Conservation (phyloP, 2,329 filamentous ascomycete genomes). For the Pseudogymnoascus sp. region DNA sequence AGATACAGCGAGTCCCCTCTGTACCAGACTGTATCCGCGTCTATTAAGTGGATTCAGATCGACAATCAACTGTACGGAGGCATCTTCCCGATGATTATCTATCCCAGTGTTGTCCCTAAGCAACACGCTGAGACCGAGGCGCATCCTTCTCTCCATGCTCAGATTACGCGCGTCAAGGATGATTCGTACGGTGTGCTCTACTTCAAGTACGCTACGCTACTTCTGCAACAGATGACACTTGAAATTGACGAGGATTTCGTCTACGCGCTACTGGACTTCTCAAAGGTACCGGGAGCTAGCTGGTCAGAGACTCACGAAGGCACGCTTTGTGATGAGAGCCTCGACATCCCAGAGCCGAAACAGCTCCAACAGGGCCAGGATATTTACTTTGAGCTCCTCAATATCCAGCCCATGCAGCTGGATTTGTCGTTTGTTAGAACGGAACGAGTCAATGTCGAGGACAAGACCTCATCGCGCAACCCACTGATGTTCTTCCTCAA, state of each 20-base stretch:
- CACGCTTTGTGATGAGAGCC: constrained; percentile 76
- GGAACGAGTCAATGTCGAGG: constrained; percentile 91
- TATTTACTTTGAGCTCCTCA: constrained; percentile 95
- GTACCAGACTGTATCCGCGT: constrained; percentile 84
- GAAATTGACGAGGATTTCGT: constrained; percentile 98
- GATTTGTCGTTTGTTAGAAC: constrained; percentile 96
- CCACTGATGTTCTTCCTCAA: constrained; percentile 99
- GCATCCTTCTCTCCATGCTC: constrained; percentile 87
- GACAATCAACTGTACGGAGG: constrained; percentile 98
- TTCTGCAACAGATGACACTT: constrained; percentile 96
- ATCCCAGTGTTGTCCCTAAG: constrained; percentile 96
- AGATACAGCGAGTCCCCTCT: constrained; percentile 89
- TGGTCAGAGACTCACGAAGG: constrained; percentile 75
- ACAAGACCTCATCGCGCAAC: constrained; percentile 83
- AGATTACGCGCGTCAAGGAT: constrained; percentile 91
- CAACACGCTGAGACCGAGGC: constrained; percentile 93
- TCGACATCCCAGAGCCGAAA: constrained; percentile 88
- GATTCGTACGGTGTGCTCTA: constrained; percentile 97
- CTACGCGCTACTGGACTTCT: constrained; percentile 89
- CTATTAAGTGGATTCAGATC: constrained; percentile 97
- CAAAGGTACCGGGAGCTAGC: constrained; percentile 81
- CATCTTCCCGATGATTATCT: constrained; percentile 94
- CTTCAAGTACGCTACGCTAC: constrained; percentile 92
- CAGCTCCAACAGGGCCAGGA: constrained; percentile 80
- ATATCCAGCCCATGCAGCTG: constrained; percentile 96